A percentile compares a stretch with the other conserved stretches of the same genome.
phyloP scores from a whole-genome alignment of 805 yeast genomes.

The Yamadazyma phyllophila region DNA sequence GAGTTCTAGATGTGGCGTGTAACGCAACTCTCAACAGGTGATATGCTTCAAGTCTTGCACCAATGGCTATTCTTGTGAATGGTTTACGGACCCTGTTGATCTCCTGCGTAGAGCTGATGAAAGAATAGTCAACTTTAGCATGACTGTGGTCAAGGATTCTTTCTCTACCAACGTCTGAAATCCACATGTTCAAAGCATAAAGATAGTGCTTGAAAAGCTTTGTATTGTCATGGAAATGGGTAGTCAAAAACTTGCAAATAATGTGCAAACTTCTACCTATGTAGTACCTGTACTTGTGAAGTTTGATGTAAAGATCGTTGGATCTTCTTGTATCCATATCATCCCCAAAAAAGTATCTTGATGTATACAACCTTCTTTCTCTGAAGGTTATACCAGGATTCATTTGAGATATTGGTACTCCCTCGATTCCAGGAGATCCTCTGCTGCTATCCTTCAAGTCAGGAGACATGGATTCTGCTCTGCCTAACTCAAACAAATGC shows the following conservation, averaged over 20 bases:
- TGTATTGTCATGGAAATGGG: conserved; percentile 60
- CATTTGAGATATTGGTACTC: conserved; percentile 44
- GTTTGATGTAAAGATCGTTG: conserved; percentile 29
- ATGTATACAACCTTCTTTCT: conserved; percentile 60
- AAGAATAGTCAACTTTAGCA: conserved; percentile 53
- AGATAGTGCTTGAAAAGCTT: conserved; percentile 59
- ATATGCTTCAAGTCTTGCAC: conserved; percentile 66
- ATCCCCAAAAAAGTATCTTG: conserved; percentile 63
- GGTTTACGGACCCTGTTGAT: conserved; percentile 64
- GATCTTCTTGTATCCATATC: conserved; percentile 44
- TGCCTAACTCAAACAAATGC: conserved; percentile 11
- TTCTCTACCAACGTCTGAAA: conserved; percentile 76
- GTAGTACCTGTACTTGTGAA: conserved; percentile 60
- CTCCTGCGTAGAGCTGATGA: conserved; percentile 58
- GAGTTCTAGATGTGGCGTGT: conserved; percentile 70
- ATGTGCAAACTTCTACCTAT: conserved; percentile 66
- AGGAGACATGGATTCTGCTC: conserved; percentile 17
- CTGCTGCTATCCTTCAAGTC: conserved; percentile 32
- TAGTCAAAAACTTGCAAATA: conserved; percentile 46
- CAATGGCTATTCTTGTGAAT: conserved; percentile 75
- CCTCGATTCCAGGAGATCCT: conserved; percentile 47
- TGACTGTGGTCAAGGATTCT: conserved; percentile 57
- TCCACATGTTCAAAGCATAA: conserved; percentile 70
- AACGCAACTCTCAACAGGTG: conserved; percentile 73
- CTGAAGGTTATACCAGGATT: conserved; percentile 56